Evolutionary conservation across 2,329 filamentous ascomycete genomes (phyloP).

Genomic region (Ascosphaera aggregata): DNA sequence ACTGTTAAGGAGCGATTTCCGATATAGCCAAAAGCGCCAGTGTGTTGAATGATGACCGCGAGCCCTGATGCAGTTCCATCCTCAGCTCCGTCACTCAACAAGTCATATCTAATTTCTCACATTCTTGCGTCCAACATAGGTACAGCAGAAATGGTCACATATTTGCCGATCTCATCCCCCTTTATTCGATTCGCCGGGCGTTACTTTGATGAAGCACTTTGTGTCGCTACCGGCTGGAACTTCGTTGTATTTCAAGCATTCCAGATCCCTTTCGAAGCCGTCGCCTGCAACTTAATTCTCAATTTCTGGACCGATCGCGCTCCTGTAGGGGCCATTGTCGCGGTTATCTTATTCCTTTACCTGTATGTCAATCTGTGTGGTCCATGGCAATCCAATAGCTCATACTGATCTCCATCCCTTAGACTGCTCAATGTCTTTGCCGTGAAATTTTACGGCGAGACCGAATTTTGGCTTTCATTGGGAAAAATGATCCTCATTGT

Average conservation of each 20-base stretch:
- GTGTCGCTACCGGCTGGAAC: slow-evolving; percentile 25
- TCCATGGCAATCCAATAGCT: too few relatives aligned
- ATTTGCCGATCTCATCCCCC: slow-evolving; percentile 22
- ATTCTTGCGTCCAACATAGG: slow-evolving; percentile 10
- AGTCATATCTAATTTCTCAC: neutral
- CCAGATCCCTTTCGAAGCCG: slow-evolving; percentile 28
- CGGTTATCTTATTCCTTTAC: slow-evolving; percentile 22
- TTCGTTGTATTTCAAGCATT: slow-evolving; percentile 29
- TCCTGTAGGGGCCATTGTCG: slow-evolving; percentile 23
- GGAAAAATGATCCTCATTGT: slow-evolving; percentile 51
- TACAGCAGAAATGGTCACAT: slow-evolving; percentile 28
- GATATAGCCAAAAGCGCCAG: slow-evolving; percentile 1
- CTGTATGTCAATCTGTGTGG: slow-evolving; percentile 10
- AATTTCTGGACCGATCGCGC: slow-evolving; percentile 25
- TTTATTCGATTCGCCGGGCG: slow-evolving; percentile 24
- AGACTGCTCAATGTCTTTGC: slow-evolving; percentile 50
- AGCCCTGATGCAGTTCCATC: slow-evolving; percentile 8
- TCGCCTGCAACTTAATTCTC: slow-evolving; percentile 26
- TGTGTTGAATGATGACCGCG: slow-evolving; percentile 4
- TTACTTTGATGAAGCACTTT: slow-evolving; percentile 26
- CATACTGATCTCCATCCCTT: slow-evolving; percentile 9
- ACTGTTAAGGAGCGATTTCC: too few relatives aligned
- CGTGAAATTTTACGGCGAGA: slow-evolving; percentile 52
- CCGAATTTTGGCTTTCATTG: slow-evolving; percentile 51
- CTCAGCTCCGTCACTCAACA: slow-evolving; percentile 3